Base-by-base conservation (phyloP, 768 basidiomycete genomes). In the Filobasidium floriforme region DNA sequence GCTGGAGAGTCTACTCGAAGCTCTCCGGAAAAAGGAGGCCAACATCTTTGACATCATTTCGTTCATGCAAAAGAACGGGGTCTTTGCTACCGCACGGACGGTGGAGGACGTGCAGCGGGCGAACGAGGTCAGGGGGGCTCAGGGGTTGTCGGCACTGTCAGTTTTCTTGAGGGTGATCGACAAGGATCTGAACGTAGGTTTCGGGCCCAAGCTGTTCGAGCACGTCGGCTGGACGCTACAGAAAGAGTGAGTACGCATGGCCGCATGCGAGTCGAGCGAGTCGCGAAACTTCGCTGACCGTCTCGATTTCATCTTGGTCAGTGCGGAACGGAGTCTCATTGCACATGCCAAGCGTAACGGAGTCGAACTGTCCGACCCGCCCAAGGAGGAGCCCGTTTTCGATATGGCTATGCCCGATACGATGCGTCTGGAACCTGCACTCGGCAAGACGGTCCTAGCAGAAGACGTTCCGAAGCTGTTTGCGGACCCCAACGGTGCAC, bases 161-260 rank as follows among this genome's bases (percentile, higher is more conserved):
- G 67, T 69, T 1, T 77, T 77, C 65, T 60, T 65, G 44, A 67
- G 71, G 62, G 61, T 77, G 19, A 52, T 77, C 55, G 75, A 77
- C 57, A 67, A 73, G 55, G 76, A 77, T 65, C 60, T 77, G 40
- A 69, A 70, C 5, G 76, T 73, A 66, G 76, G 76, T 18, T 74
- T 77, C 46, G 73, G 72, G 19, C 69, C 67, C 5, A 75, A 68
- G 52, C 73, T 73, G 0, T 51, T 77, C 22, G 18, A 40, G 11
- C 60, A 54, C 11, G 68, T 77, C 0, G 44, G 41, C 11, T 77
- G 76, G 76, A 7, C 12, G 5, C 46, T 15, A 14, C 24, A 52
- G 10, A 44, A 15, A 19, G 52, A 60, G 19, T 44, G 12, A 14
- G n/a, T 12, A 26, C 49, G 28, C 15, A 29, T 19, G 41, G 28